phyloP scores from a whole-genome alignment of 805 yeast species.

The Starmera caribaea region DNA sequence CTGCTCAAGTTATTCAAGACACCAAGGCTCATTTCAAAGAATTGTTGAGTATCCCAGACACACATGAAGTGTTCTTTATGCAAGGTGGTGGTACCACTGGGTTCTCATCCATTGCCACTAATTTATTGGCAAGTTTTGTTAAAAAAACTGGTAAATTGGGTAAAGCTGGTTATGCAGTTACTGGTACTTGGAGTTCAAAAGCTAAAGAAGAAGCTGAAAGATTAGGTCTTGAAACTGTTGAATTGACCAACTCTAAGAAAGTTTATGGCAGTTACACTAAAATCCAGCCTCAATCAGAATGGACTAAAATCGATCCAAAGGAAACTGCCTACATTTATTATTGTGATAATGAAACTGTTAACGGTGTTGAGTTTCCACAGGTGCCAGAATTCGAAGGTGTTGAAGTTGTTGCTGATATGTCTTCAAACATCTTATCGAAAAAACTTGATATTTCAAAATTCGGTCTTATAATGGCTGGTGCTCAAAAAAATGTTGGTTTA shows the following conservation, averaged over 20 bases:
- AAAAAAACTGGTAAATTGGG: conserved; percentile 68
- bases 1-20: conserved; percentile 63
- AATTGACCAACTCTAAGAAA: conserved; percentile 57
- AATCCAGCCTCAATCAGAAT: conserved; percentile 57
- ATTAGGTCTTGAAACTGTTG: conserved; percentile 66
- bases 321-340: conserved; percentile 78
- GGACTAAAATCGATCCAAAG: conserved; percentile 46
- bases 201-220: conserved; percentile 80
- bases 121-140: conserved; percentile 66
- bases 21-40: conserved; percentile 60
- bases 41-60: conserved; percentile 71
- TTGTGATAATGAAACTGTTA: conserved; percentile 96
- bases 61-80: conserved; percentile 88
- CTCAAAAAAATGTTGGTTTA: conserved; percentile 94
- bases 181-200: conserved; percentile 93
- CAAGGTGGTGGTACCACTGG: conserved; percentile 99
- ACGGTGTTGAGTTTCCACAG: conserved; percentile 72
- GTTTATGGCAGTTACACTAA: conserved; percentile 46
- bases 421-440: conserved; percentile 83
- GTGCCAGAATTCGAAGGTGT: conserved; percentile 49
- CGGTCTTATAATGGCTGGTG: conserved; percentile 94
- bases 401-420: conserved; percentile 89
- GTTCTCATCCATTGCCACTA: conserved; percentile 79
- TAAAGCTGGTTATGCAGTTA: conserved; percentile 75
- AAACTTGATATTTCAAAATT: conserved; percentile 72